Evolutionary conservation across 2,329 filamentous ascomycete species (phyloP).

Genomic region (Calonectria leucothoes): DNA sequence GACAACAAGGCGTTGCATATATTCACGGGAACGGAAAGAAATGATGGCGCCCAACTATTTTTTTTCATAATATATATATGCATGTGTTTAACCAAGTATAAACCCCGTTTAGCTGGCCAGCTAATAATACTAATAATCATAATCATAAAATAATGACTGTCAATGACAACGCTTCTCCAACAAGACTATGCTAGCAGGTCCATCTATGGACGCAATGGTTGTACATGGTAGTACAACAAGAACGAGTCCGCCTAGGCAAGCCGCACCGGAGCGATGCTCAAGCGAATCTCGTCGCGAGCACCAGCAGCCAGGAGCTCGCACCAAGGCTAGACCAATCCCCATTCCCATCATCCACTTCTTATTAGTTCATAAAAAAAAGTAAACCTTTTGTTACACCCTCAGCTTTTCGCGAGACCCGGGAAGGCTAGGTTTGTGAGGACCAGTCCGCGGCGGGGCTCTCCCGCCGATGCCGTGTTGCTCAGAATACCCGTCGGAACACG

Average conservation of each 20-base stretch:
- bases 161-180: conserved; percentile 24
- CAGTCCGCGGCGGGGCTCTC: conserved; percentile 51
- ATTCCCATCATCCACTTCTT: conserved; percentile 4
- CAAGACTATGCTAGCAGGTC: conserved; percentile 38
- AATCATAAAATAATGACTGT: conserved; percentile 13
- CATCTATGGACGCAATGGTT: conserved; percentile 16
- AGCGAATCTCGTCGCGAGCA: conserved; percentile 40
- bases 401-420: conserved; percentile 15
- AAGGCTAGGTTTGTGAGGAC: conserved; percentile 47
- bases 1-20: background rate
- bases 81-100: background rate
- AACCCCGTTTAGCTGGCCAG: conserved; percentile 17
- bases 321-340: background rate
- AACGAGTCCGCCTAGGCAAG: background rate
- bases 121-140: background rate
- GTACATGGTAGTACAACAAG: conserved; percentile 12
- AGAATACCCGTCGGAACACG: conserved; percentile 43
- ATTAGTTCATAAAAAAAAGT: conserved; percentile 2
- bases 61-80: background rate
- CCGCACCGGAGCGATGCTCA: conserved; percentile 36
- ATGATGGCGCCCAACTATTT: background rate
- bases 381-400: conserved; percentile 24
- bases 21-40: background rate
- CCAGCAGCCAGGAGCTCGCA: conserved; percentile 19
- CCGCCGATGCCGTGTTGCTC: conserved; percentile 37